Conservation (phyloP, 176 grass and related monocot species). For the Aegilops bicornis region DNA sequence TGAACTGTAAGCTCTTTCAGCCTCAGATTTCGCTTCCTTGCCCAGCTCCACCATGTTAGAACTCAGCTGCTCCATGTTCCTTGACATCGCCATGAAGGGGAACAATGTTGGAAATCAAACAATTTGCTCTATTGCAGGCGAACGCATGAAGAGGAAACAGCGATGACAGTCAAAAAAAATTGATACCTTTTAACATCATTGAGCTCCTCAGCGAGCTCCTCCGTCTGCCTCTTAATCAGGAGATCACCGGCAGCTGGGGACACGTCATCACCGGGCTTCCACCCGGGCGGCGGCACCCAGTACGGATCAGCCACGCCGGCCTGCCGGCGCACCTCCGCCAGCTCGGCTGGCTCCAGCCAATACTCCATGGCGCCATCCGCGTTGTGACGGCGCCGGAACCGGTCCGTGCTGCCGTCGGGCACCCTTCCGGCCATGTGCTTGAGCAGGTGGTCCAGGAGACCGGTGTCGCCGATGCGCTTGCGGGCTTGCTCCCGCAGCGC, state of each 20-base stretch:
- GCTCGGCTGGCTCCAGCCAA: slow-evolving; percentile 87
- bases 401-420: slow-evolving; percentile 48
- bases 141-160: background rate
- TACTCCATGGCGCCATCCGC: slow-evolving; percentile 92
- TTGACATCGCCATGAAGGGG: slow-evolving; percentile 18
- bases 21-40: slow-evolving; percentile 40
- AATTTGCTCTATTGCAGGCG: background rate
- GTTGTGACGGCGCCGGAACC: slow-evolving; percentile 78
- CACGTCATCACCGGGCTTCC: slow-evolving; percentile 68
- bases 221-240: slow-evolving; percentile 53
- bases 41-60: slow-evolving; percentile 27
- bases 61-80: slow-evolving; percentile 49
- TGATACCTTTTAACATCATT: slow-evolving; percentile 45
- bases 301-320: slow-evolving; percentile 71
- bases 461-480: slow-evolving; percentile 88
- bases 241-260: slow-evolving; percentile 47
- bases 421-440: slow-evolving; percentile 85
- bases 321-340: slow-evolving; percentile 48
- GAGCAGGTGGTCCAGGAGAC: slow-evolving; percentile 86
- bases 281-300: slow-evolving; percentile 74
- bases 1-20: slow-evolving; percentile 33
- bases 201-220: slow-evolving; percentile 61
- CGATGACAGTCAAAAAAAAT: background rate
- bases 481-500: slow-evolving; percentile 71
- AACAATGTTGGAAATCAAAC: background rate